Evolutionary conservation across 1,284 basidiomycete species (phyloP), one percentile per base, ranked within the genome.

Genomic region (Ustilago crameri): DNA sequence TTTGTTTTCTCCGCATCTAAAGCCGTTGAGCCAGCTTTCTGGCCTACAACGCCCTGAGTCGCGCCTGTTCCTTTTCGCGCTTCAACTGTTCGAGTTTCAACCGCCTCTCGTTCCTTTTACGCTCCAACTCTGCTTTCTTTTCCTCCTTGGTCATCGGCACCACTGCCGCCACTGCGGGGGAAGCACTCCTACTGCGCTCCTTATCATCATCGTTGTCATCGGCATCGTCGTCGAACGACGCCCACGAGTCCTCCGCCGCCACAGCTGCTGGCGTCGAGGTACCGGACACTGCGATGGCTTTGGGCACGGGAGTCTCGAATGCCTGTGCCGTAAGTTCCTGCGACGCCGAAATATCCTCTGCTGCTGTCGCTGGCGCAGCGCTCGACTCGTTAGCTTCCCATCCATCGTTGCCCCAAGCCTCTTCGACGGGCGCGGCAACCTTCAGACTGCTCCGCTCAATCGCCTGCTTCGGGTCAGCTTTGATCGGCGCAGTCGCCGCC

Each of bases 111-210:
- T 73, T 57, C 4, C 78, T 43, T 63, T 79, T 72, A 18, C 69
- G 50, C 55, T 76, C 75, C 51, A 80, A 38, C 42, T 79, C 69
- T 0, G 74, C 76, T 38, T 68, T 65, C 58, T 74, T 75, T 34
- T 80, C 76, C 34, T 80, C 78, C 38, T 74, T 76, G n/a, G 60
- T 65, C 64, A 76, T 17, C 10, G 58, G 57, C 35, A 45, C 51
- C 4, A 59, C 63, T 9, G 30, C 48, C 15, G 58, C 40, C 30
- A 70, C 24, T 17, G 59, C 56, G 3, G 71, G 38, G 12, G 45
- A 41, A 2, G 48, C 51, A 26, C 51, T 49, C 17, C 32, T 22
- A 14, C 43, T 57, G 3, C 47, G 37, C 12, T 42, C 30, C 12
- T 38, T 40, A 0, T 45, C 37, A 7, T 48, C 57, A 10, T 63